A percentile compares a stretch with the other conserved stretches of the same genome.
These are phyloP conservation scores for Metschnikowia gelsemii DNA, from an alignment of 805 yeast genomes.

Conservation along the genomic window DNA sequence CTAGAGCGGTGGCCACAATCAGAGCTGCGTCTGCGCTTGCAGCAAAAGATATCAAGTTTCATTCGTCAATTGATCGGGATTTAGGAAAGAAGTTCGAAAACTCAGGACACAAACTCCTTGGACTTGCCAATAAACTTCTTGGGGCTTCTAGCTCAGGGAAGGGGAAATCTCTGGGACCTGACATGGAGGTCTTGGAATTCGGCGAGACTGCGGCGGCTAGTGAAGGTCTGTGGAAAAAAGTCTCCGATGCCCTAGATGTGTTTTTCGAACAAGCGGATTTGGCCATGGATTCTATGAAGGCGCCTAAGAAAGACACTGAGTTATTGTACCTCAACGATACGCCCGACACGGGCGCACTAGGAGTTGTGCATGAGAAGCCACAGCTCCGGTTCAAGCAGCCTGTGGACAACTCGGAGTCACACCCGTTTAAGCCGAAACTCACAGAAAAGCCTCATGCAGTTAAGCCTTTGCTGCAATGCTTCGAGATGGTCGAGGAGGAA, in stretches of 20 bases:
- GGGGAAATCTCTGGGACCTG: no score
- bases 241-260: slow-evolving; percentile 63
- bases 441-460: slow-evolving; percentile 70
- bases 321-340: slow-evolving; percentile 10
- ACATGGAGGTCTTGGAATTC: slow-evolving; percentile 23
- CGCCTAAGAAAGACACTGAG: slow-evolving; percentile 24
- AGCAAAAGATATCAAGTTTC: slow-evolving; percentile 78
- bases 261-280: slow-evolving; percentile 77
- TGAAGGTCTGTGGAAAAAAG: slow-evolving; percentile 55
- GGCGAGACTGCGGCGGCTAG: slow-evolving; percentile 45
- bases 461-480: slow-evolving; percentile 52
- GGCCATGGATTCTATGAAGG: slow-evolving; percentile 50
- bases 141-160: slow-evolving; percentile 29
- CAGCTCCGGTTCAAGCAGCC: slow-evolving; percentile 57
- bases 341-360: slow-evolving; percentile 3
- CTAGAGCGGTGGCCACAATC: slow-evolving; percentile 7
- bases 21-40: slow-evolving; percentile 68
- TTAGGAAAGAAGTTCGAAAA: slow-evolving; percentile 40
- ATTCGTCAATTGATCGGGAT: slow-evolving; percentile 56
- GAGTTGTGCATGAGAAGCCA: slow-evolving; percentile 50
- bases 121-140: slow-evolving; percentile 47
- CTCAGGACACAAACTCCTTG: slow-evolving; percentile 43
- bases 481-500: slow-evolving; percentile 18
- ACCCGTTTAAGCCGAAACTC: slow-evolving; percentile 78
- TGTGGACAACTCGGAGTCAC: slow-evolving; percentile 65